Conservation (phyloP, 352 stramenopile species). For the Pythium brassicae region DNA sequence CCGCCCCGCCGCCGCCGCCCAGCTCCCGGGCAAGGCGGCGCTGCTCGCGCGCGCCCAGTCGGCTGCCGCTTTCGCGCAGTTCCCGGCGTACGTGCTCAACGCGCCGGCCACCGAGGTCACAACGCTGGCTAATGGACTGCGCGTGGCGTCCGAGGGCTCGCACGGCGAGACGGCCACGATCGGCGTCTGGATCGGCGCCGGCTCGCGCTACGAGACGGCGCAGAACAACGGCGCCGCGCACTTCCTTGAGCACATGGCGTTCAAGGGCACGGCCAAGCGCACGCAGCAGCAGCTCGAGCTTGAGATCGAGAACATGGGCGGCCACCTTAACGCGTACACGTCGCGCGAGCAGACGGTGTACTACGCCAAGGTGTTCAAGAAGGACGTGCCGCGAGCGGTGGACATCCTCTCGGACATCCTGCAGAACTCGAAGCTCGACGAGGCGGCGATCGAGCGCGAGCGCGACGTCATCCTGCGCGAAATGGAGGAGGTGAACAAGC, state of each 20-base stretch:
- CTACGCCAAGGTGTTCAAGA: conserved; percentile 99
- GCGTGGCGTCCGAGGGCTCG: conserved; percentile 96
- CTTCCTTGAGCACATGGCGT: conserved; percentile 99
- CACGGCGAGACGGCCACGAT: conserved; percentile 98
- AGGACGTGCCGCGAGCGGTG: conserved; percentile 95
- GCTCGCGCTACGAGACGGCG: conserved; percentile 97
- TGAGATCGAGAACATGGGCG: conserved; percentile 99
- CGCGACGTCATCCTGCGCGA: conserved; percentile 99
- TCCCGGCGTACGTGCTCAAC: conserved; percentile 90
- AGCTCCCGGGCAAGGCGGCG: conserved; percentile 15
- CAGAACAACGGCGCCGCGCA: conserved; percentile 99
- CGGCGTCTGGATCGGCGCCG: conserved; percentile 96
- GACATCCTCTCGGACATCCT: conserved; percentile 99
- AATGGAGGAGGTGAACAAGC: conserved; percentile 99
- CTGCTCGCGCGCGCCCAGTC: conserved; percentile 68
- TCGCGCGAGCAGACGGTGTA: conserved; percentile 99
- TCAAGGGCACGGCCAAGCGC: conserved; percentile 98
- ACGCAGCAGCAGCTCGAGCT: conserved; percentile 98
- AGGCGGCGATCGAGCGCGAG: conserved; percentile 95
- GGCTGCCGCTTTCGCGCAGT: conserved; percentile 61
- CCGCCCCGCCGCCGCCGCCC: conserved; percentile 38
- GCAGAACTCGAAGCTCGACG: conserved; percentile 97
- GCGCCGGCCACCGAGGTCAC: conserved; percentile 96
- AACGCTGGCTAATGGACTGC: conserved; percentile 94
- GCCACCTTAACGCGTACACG: conserved; percentile 99